phyloP scores from a whole-genome alignment of 805 yeast species.

The Lachancea meyersii region DNA sequence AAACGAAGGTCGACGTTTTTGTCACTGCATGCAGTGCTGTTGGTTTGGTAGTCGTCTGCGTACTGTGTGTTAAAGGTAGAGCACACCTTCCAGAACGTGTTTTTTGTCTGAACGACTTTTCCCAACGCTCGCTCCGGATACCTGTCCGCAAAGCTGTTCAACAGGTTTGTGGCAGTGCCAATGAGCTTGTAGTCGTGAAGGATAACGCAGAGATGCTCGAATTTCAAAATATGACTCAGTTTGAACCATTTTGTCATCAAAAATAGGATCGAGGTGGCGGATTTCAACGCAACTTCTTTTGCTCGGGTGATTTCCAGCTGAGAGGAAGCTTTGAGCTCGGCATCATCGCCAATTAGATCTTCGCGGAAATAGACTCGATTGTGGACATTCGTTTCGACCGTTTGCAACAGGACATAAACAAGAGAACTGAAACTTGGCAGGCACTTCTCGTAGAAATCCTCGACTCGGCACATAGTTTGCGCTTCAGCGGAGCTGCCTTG shows the following conservation, averaged over 20 bases:
- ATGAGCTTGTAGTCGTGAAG: constrained; percentile 65
- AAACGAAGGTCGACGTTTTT: constrained; percentile 9
- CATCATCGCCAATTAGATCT: constrained; percentile 11
- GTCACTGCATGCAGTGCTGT: not conserved
- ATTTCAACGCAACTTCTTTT: constrained; percentile 59
- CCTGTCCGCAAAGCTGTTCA: constrained; percentile 25
- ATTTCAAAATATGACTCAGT: constrained; percentile 68
- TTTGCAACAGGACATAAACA: constrained; percentile 55
- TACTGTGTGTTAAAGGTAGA: constrained; percentile 15
- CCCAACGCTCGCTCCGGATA: constrained; percentile 31
- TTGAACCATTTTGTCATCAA: constrained; percentile 72
- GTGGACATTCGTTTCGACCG: constrained; percentile 47
- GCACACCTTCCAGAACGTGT: constrained; percentile 29
- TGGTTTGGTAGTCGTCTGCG: constrained; percentile 4
- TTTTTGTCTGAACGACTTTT: constrained; percentile 16
- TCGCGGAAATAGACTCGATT: constrained; percentile 20
- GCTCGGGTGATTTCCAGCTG: constrained; percentile 49
- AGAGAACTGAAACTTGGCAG: constrained; percentile 57
- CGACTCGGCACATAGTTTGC: constrained; percentile 46
- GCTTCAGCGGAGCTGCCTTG: constrained; percentile 24
- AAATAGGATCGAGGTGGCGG: constrained; percentile 47
- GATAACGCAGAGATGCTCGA: constrained; percentile 63
- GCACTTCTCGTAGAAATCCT: constrained; percentile 47
- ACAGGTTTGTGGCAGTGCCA: constrained; percentile 22
- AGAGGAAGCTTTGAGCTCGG: constrained; percentile 14